Evolutionary conservation across 306 rosid species (phyloP).

Genomic region (Hippophae rhamnoides): DNA sequence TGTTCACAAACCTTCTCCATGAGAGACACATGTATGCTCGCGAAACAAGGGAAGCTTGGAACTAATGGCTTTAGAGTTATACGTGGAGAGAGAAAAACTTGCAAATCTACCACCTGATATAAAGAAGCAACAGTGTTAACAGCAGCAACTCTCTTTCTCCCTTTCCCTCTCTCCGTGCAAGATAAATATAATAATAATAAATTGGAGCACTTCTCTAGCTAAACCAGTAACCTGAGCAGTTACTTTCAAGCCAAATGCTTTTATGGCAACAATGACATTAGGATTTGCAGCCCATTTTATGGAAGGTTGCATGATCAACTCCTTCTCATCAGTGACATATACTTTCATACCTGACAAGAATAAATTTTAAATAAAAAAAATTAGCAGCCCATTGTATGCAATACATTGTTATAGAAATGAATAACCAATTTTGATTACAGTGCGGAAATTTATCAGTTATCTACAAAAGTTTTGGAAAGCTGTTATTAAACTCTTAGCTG

Average conservation of each 20-base stretch:
- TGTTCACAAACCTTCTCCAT: conserved; percentile 22
- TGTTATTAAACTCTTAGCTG: too few species aligned
- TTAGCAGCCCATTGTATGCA: background rate
- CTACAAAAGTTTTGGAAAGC: too few species aligned
- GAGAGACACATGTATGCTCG: conserved; percentile 17
- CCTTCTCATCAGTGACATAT: conserved; percentile 22
- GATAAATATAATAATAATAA: conserved; percentile 8
- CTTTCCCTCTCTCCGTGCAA: background rate
- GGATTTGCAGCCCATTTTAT: conserved; percentile 35
- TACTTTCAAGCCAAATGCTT: conserved; percentile 5
- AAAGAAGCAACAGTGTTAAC: background rate
- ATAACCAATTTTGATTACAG: background rate
- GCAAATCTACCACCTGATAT: conserved; percentile 23
- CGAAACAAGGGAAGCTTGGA: conserved; percentile 31
- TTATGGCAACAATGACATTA: conserved; percentile 18
- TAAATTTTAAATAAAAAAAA: conserved; percentile 7
- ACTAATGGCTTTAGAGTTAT: conserved; percentile 24
- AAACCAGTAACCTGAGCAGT: conserved; percentile 11
- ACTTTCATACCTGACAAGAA: conserved; percentile 30
- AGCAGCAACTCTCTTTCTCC: conserved; percentile 8
- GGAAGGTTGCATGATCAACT: conserved; percentile 17
- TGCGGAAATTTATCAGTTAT: too few species aligned
- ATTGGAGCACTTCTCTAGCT: background rate
- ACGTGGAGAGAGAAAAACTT: conserved; percentile 20
- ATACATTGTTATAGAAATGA: background rate